These are phyloP conservation scores for Phyllosticta citribraziliensis DNA, from an alignment of 2,329 filamentous ascomycete species.

Conservation along the genomic window DNA sequence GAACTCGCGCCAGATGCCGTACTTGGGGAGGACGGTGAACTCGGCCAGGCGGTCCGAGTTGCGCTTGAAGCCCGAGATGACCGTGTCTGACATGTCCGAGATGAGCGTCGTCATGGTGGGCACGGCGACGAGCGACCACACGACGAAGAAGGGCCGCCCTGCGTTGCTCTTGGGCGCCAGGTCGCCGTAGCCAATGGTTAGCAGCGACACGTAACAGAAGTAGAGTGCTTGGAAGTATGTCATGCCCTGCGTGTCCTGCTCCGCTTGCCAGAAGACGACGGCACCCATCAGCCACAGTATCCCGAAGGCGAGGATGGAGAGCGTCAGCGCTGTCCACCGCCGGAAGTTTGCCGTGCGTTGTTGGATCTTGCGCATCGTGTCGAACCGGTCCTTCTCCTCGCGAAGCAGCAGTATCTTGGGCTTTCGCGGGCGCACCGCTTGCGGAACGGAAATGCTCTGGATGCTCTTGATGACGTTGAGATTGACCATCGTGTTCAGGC, in stretches of 20 bases:
- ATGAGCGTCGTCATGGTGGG: conserved; percentile 76
- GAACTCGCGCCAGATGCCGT: conserved; percentile 45
- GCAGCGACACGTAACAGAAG: conserved; percentile 72
- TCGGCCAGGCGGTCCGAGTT: conserved; percentile 52
- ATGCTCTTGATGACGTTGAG: neutral
- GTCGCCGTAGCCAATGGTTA: conserved; percentile 85
- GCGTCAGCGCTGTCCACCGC: conserved; percentile 62
- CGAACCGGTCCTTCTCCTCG: conserved; percentile 56
- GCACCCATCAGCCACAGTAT: conserved; percentile 75
- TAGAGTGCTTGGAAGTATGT: conserved; percentile 75
- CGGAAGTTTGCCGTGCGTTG: conserved; percentile 52
- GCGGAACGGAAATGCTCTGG: neutral
- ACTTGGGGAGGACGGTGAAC: conserved; percentile 55
- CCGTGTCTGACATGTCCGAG: conserved; percentile 48
- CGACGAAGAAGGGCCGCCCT: conserved; percentile 80
- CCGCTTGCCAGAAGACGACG: conserved; percentile 58
- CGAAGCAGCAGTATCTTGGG: conserved; percentile 48
- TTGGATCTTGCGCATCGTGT: conserved; percentile 76
- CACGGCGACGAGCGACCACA: conserved; percentile 79
- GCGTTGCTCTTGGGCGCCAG: conserved; percentile 65
- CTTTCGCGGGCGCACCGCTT: conserved; percentile 11
- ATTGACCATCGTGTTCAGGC: neutral
- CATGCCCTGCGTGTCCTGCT: conserved; percentile 46
- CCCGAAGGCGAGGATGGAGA: conserved; percentile 59
- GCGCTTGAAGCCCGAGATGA: conserved; percentile 58